Base-by-base conservation (phyloP, 345 rosid species). In the Salix arbutifolia region DNA sequence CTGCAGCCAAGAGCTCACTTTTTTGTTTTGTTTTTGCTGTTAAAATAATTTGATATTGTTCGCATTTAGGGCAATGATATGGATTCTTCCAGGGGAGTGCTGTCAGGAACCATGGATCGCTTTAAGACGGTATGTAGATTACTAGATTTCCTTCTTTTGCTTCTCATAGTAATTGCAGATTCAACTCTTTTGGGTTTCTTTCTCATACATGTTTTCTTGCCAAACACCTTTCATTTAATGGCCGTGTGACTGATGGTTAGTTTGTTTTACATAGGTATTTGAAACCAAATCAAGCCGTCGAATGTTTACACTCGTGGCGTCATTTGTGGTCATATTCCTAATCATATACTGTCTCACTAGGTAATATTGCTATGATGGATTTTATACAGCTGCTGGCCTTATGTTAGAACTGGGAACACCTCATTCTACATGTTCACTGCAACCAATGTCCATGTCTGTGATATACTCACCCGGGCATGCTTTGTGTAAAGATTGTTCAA, bases 61-160 rank as follows among this genome's bases (percentile, higher is more conserved):
- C 50, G 42, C 58, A 17, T 77, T 56, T 18, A 94, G 98, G 98
- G 98, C 52, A 91, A 91, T 83, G 97, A 92, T 76, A 94, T 92
- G 98, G 98, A 94, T 89, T 69, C 97, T 65, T 94, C 98, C 30
- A 87, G 97, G 80, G 97, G 98, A 68, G 35, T 90, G 65, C 92
- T 92, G 44, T 92, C 97, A 18, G 97, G 98, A 84, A 94, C 98
- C 50, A 94, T 94, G 98, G 97, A 92, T 83, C 89, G 90, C 68
- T 88, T 94, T 79, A 94, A 94, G 88, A 94, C 80, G 94, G 98
- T 92, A 87, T 44, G 82, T 44, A 10, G 14, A 28, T 65, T 66
- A 30, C 44, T 21, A 70, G 46, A 28, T 40, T 40, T 40, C 44
- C 44, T 37, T n/a, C 28, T 26, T 48, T 30, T 52, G n/a, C 60